Percentiles rank a stretch among this genome's conserved stretches.
Evolutionary conservation across 2,329 filamentous ascomycete species (phyloP).

Genomic region (Colletotrichum neosansevieriae): DNA sequence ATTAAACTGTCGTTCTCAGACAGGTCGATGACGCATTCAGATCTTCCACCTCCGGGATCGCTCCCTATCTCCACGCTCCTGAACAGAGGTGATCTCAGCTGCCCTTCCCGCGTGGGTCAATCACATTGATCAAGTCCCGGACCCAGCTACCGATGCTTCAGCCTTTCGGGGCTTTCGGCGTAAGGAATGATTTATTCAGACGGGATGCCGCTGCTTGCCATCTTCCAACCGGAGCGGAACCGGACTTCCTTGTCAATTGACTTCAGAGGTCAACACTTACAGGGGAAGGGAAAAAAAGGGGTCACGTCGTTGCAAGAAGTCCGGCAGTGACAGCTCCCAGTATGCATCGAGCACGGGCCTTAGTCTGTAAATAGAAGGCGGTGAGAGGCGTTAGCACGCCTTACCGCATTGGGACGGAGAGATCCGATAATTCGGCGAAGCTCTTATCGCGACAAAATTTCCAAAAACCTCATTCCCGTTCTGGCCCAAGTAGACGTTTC

Average conservation of each 20-base stretch:
- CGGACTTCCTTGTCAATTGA: slow-evolving; percentile 22
- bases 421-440: slow-evolving; percentile 38
- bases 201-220: slow-evolving; percentile 10
- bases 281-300: not conserved
- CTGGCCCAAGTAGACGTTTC: slow-evolving; percentile 6
- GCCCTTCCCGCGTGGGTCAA: not conserved
- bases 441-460: slow-evolving; percentile 41
- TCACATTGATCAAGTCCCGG: not conserved
- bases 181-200: slow-evolving; percentile 2
- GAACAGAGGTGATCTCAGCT: too few relatives aligned
- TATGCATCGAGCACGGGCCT: not conserved
- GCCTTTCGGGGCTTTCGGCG: slow-evolving; percentile 11
- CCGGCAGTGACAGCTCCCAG: not conserved
- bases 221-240: slow-evolving; percentile 1
- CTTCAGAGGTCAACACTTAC: not conserved
- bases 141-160: not conserved
- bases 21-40: slow-evolving; percentile 6
- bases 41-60: slow-evolving; percentile 15
- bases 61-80: not conserved
- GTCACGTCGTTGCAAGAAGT: too few relatives aligned
- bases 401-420: slow-evolving; percentile 22
- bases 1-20: slow-evolving; percentile 3
- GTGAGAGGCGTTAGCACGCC: not conserved
- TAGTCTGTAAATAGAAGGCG: slow-evolving; percentile 14
- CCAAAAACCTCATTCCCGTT: slow-evolving; percentile 26